Evolutionary conservation across 371 early-diverging fungal genomes (phyloP).

Genomic region (Smittium mucronatum): DNA sequence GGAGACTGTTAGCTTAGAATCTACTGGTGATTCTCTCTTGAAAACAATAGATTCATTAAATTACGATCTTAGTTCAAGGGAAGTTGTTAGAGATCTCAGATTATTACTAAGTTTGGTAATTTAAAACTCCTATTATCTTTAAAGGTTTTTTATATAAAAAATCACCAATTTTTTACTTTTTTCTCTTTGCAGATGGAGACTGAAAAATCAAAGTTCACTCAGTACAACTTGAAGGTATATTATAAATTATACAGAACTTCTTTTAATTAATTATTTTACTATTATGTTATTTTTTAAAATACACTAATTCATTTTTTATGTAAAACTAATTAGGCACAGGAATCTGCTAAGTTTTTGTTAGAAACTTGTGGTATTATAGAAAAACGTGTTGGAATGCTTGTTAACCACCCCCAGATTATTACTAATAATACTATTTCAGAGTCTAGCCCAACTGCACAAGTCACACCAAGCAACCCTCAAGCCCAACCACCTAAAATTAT

Average conservation of each 20-base stretch:
- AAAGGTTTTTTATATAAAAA: not conserved
- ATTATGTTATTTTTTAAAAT: too few species aligned
- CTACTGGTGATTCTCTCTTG: not conserved
- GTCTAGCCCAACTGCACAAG: not conserved
- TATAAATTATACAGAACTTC: too few species aligned
- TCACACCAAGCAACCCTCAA: not conserved
- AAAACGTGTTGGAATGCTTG: not conserved
- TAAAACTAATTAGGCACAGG: not conserved
- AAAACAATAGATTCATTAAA: not conserved
- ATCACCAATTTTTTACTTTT: not conserved
- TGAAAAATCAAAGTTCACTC: conserved; percentile 8
- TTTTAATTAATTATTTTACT: too few species aligned
- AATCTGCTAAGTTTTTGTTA: not conserved
- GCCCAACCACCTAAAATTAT: not conserved
- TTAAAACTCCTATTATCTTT: too few species aligned
- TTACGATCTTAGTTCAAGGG: not conserved
- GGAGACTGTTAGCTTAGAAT: not conserved
- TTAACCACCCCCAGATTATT: not conserved
- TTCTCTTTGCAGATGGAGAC: not conserved
- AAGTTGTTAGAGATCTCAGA: not conserved
- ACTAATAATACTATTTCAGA: not conserved
- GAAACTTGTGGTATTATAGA: conserved; percentile 1
- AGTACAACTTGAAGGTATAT: not conserved
- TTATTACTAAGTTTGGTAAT: conserved; percentile 3
- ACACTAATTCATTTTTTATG: not conserved